These are phyloP conservation scores for Xylaria intraflava DNA, from an alignment of 495 filamentous ascomycete species.

Conservation along the genomic window DNA sequence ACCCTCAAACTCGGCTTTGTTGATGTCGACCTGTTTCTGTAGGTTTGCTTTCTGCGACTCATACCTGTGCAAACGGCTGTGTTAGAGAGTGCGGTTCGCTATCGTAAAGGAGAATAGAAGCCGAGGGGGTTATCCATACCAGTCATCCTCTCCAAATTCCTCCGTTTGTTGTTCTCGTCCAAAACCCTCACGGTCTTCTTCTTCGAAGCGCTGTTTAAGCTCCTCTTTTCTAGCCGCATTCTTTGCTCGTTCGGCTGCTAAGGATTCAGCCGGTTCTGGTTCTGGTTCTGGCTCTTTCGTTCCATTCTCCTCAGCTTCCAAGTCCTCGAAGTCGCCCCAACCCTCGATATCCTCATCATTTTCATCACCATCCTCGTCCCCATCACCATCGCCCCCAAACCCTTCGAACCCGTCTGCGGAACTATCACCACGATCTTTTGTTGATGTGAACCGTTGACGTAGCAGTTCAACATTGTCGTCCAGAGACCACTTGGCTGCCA, in stretches of 20 bases:
- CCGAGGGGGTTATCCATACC: conserved; percentile 35
- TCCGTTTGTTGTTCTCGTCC: conserved; percentile 66
- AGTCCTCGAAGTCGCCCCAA: conserved; percentile 83
- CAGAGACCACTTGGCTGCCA: conserved; percentile 81
- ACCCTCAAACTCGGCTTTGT: conserved; percentile 80
- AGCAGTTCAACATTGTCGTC: conserved; percentile 70
- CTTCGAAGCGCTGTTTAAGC: conserved; percentile 87
- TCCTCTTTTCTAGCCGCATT: conserved; percentile 93
- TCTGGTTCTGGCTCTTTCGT: conserved; percentile 27
- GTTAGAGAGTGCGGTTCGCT: not conserved
- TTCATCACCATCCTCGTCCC: conserved; percentile 69
- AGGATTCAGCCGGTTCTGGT: conserved; percentile 30
- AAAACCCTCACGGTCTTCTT: conserved; percentile 92
- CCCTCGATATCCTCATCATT: conserved; percentile 74
- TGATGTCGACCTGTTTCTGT: conserved; percentile 91
- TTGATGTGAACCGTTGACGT: conserved; percentile 64
- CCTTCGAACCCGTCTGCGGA: conserved; percentile 38
- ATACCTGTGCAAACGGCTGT: conserved; percentile 39
- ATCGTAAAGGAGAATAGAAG: not conserved
- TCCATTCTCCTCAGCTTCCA: conserved; percentile 66
- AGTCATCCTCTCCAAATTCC: conserved; percentile 93
- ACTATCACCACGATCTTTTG: conserved; percentile 44
- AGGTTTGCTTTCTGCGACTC: conserved; percentile 90
- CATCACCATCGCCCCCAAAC: conserved; percentile 40
- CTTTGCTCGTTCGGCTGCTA: conserved; percentile 80